A percentile compares a stretch with the other conserved stretches of the same genome.
phyloP scores from a whole-genome alignment of 1,284 basidiomycete species.

The Cryptococcus neoformans region DNA sequence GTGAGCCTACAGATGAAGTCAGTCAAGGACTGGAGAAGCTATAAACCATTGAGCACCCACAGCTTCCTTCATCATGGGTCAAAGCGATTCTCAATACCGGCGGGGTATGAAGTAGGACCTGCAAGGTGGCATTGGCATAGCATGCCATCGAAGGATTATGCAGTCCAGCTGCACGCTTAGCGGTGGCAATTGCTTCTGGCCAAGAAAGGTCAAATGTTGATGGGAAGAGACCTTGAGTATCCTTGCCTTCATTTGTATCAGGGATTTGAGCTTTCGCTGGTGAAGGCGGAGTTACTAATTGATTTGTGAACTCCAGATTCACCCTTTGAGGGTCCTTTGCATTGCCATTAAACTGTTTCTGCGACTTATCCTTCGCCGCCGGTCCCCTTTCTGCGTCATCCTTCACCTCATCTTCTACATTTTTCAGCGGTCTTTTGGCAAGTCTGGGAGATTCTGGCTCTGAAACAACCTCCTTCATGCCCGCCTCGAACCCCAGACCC shows the following conservation, averaged over 20 bases:
- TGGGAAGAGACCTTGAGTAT: slow-evolving; percentile 5
- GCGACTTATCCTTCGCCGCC: neutral
- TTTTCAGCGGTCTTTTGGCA: neutral
- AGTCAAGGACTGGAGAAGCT: neutral
- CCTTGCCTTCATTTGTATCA: neutral
- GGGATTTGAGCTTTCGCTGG: neutral
- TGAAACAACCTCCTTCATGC: slow-evolving; percentile 15
- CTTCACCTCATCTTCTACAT: neutral
- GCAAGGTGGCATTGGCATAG: slow-evolving; percentile 93
- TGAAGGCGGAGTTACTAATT: neutral
- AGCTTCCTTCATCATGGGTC: slow-evolving; percentile 56
- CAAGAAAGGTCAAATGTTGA: slow-evolving; percentile 25
- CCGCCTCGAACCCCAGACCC: slow-evolving; percentile 7
- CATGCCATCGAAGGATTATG: slow-evolving; percentile 95
- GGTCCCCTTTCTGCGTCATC: neutral
- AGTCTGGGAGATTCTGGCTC: slow-evolving; percentile 17
- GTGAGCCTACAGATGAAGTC: slow-evolving; percentile 11
- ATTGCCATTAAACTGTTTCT: neutral
- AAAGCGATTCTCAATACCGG: slow-evolving; percentile 72
- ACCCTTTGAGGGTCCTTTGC: slow-evolving; percentile 2
- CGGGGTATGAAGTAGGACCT: slow-evolving; percentile 91
- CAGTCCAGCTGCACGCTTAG: slow-evolving; percentile 57
- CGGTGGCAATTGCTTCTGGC: slow-evolving; percentile 22
- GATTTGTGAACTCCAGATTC: neutral
- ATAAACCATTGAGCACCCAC: slow-evolving; percentile 41